phyloP scores from a whole-genome alignment of 495 filamentous ascomycete species.

The Xylaria flabelliformis region DNA sequence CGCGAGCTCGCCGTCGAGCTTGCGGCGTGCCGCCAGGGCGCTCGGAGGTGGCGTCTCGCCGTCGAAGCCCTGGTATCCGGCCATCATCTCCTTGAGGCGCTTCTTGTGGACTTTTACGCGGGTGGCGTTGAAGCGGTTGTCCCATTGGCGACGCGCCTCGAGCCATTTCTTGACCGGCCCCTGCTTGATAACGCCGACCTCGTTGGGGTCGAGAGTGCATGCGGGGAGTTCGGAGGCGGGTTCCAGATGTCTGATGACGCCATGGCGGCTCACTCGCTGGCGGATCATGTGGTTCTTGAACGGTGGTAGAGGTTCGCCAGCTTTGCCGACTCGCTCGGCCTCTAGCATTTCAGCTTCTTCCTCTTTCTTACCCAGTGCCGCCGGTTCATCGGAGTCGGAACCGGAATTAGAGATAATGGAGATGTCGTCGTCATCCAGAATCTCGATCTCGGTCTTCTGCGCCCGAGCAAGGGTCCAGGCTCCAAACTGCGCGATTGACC shows the following conservation, averaged over 20 bases:
- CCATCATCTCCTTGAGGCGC: conserved; percentile 70
- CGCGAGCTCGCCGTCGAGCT: conserved; percentile 54
- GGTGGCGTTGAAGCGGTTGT: conserved; percentile 68
- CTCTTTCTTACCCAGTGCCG: conserved; percentile 31
- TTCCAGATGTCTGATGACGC: conserved; percentile 69
- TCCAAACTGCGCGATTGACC: conserved; percentile 87
- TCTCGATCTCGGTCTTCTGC: conserved; percentile 78
- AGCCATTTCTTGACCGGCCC: conserved; percentile 86
- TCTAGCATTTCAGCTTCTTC: conserved; percentile 18
- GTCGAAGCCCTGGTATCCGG: conserved; percentile 72
- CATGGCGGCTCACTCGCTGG: conserved; percentile 80
- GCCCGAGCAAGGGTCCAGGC: conserved; percentile 87
- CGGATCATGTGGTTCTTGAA: conserved; percentile 90
- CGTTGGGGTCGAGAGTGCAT: conserved; percentile 63
- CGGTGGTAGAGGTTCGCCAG: conserved; percentile 79
- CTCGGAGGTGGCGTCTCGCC: conserved; percentile 83
- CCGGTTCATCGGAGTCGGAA: conserved; percentile 52
- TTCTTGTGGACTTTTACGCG: conserved; percentile 72
- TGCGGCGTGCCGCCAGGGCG: conserved; percentile 74
- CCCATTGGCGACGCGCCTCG: conserved; percentile 70
- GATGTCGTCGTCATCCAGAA: conserved; percentile 76
- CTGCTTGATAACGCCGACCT: conserved; percentile 80
- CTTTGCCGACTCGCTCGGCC: conserved; percentile 65
- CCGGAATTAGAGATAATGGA: conserved; percentile 71
- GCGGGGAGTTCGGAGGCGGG: conserved; percentile 65